Base-by-base conservation (phyloP, 192 early-diverging fungal species). In the Linderina pennispora region DNA sequence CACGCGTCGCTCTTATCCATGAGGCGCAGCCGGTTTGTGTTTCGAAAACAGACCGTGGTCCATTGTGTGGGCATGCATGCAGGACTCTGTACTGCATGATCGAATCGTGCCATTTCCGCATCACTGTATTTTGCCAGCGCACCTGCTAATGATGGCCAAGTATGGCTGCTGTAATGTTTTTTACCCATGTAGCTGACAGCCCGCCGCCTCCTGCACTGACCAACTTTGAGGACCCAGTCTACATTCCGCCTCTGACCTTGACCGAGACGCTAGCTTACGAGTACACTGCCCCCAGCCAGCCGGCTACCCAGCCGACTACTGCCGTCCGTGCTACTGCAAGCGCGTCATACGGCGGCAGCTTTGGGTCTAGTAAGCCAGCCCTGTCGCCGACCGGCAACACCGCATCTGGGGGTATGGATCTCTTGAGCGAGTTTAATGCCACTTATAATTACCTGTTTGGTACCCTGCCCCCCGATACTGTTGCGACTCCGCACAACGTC, bases 191-290 rank as follows among this genome's bases (percentile, higher is more conserved):
- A 62, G 66, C 62, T 32, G 60, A 62, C 60, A 71, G 67, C 23
- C 67, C 67, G 26, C 67, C 61, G 13, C 48, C 48, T 20, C 67
- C 60, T 17, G 52, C 60, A 19, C 48, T 71, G 44, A 48, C 67
- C 1, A 23, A 48, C 48, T 71, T 63, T 44, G 67, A 71, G 21
- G 67, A 71, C 32, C 67, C 67, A 4, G 46, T 56, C 36, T 71
- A 71, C 61, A 64, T 71, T 9, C 67, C 67, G 16, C 67, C 67
- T 15, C 67, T 64, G n/a, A 71, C 67, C 14, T 50, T 71, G 23
- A 55, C 61, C 8, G 52, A 55, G 35, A 64, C 67, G 13, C 55
- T 71, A 45, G 46, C 58, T 28, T 60, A 71, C 38, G 67, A 71
- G 21, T 71, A 71, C 18, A 50, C 55, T 24, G n/a, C 35, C 3